Conservation (phyloP, 176 grass and related monocot species). For the Bromus sterilis region DNA sequence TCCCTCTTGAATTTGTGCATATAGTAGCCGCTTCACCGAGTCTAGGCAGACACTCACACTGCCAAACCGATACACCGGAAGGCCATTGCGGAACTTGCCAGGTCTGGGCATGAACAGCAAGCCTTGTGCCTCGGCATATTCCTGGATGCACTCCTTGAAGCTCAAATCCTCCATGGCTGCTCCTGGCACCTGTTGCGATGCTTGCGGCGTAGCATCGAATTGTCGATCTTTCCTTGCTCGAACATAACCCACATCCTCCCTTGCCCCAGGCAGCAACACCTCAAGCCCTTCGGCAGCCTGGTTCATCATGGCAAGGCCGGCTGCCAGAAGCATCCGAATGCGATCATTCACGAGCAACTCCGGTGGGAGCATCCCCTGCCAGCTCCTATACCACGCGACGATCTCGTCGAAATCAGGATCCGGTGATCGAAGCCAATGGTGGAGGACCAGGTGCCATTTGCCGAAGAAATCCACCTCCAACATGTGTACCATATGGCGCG, state of each 20-base stretch:
- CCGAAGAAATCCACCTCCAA: conserved; percentile 72
- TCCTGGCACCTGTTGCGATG: conserved; percentile 18
- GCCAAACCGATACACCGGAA: conserved; percentile 83
- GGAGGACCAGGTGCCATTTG: conserved; percentile 69
- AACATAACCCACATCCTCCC: conserved; percentile 54
- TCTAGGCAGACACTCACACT: conserved; percentile 58
- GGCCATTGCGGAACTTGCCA: conserved; percentile 66
- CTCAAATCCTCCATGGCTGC: conserved; percentile 56
- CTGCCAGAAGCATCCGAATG: conserved; percentile 42
- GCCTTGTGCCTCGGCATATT: conserved; percentile 69
- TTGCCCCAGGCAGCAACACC: conserved; percentile 45
- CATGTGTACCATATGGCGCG: conserved; percentile 65
- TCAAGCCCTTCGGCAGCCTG: conserved; percentile 63
- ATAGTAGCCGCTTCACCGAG: conserved; percentile 61
- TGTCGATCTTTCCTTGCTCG: no score
- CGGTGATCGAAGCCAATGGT: conserved; percentile 60
- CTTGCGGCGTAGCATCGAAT: conserved; percentile 50
- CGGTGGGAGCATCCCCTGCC: conserved; percentile 51
- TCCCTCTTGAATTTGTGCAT: conserved; percentile 62
- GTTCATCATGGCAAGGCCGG: conserved; percentile 86
- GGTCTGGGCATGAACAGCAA: conserved; percentile 66
- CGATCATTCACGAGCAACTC: conserved; percentile 66
- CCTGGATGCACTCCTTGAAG: conserved; percentile 76
- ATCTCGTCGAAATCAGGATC: conserved; percentile 76
- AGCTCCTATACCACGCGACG: conserved; percentile 71